Evolutionary conservation across 768 basidiomycete species (phyloP).

Genomic region (Porpolomopsis calyptriformis): DNA sequence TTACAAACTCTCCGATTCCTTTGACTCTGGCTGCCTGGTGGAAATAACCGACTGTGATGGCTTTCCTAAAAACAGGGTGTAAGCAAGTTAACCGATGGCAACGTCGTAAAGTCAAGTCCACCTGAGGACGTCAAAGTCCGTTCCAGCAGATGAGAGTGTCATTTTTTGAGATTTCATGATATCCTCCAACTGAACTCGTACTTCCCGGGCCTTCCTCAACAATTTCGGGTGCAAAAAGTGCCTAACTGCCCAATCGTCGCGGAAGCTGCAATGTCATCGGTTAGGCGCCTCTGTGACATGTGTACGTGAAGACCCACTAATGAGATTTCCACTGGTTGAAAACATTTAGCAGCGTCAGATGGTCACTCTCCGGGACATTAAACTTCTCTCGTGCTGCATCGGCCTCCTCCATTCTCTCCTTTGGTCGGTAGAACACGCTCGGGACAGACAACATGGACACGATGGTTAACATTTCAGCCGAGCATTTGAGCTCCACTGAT

Average conservation of each 20-base stretch:
- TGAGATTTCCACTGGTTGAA: slow-evolving; percentile 98
- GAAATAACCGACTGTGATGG: slow-evolving; percentile 96
- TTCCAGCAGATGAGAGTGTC: slow-evolving; percentile 83
- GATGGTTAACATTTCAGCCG: slow-evolving; percentile 93
- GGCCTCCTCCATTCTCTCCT: slow-evolving; percentile 94
- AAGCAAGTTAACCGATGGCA: neutral
- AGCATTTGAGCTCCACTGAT: slow-evolving; percentile 88
- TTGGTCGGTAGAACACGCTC: slow-evolving; percentile 94
- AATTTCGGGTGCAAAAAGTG: slow-evolving; percentile 97
- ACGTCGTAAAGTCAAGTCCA: slow-evolving; percentile 20
- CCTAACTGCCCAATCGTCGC: slow-evolving; percentile 89
- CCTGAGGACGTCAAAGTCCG: slow-evolving; percentile 85
- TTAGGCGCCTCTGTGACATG: neutral
- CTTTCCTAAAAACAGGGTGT: slow-evolving; percentile 50
- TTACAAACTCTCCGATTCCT: slow-evolving; percentile 98
- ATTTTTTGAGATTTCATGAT: slow-evolving; percentile 99
- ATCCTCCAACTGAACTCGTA: slow-evolving; percentile 90
- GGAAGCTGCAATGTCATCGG: slow-evolving; percentile 41
- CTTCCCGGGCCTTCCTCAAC: slow-evolving; percentile 89
- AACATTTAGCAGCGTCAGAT: slow-evolving; percentile 89
- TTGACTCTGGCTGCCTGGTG: slow-evolving; percentile 97
- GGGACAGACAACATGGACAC: slow-evolving; percentile 99
- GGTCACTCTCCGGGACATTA: slow-evolving; percentile 96
- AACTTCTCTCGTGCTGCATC: slow-evolving; percentile 98
- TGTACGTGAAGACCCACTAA: slow-evolving; percentile 41